phyloP scores from a whole-genome alignment of 192 early-diverging fungal genomes.

The Coemansia erecta region DNA sequence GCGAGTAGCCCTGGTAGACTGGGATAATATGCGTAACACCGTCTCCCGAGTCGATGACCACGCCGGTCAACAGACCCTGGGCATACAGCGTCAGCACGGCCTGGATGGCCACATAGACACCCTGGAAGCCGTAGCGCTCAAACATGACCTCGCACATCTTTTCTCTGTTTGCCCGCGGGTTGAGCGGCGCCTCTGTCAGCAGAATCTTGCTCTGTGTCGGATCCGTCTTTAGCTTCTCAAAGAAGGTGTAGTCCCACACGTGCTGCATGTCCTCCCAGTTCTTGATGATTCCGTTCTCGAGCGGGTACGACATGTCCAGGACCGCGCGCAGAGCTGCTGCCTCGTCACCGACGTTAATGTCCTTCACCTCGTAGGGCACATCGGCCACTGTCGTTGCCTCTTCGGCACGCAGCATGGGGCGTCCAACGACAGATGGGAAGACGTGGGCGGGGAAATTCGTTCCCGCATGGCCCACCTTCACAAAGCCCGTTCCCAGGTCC shows the following conservation, averaged over 20 bases:
- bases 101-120: constrained; percentile 93
- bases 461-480: constrained; percentile 94
- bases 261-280: constrained; percentile 98
- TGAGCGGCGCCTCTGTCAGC: constrained; percentile 95
- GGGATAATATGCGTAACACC: constrained; percentile 99
- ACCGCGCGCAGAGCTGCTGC: constrained; percentile 82
- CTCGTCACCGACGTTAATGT: constrained; percentile 98
- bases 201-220: constrained; percentile 88
- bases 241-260: constrained; percentile 98
- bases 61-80: constrained; percentile 96
- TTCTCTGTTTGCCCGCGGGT: constrained; percentile 88
- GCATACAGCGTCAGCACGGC: constrained; percentile 96
- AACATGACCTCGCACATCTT: constrained; percentile 96
- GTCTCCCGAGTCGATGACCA: constrained; percentile 98
- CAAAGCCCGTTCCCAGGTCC: constrained; percentile 92
- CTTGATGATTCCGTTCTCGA: constrained; percentile 97
- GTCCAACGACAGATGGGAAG: constrained; percentile 97
- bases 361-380: constrained; percentile 64
- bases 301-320: constrained; percentile 95
- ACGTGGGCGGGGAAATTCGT: constrained; percentile 94
- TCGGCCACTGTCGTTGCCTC: constrained; percentile 67
- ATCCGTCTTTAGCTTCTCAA: constrained; percentile 87
- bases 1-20: constrained; percentile 93
- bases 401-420: constrained; percentile 96
- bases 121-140: constrained; percentile 93